phyloP scores from a whole-genome alignment of 2,329 filamentous ascomycete species.

The Alternaria panax region DNA sequence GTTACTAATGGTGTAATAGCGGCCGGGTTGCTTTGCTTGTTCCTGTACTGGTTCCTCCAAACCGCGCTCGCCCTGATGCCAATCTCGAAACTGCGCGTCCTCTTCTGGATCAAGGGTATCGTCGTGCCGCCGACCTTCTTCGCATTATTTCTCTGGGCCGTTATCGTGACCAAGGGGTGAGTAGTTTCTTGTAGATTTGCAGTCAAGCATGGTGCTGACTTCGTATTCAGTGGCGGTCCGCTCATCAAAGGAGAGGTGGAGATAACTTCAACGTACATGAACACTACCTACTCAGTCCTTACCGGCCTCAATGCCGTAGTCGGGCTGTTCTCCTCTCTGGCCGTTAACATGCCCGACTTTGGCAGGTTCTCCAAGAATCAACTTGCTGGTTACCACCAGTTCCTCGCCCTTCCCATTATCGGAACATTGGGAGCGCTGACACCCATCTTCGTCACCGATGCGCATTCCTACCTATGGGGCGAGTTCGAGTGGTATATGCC shows the following conservation, averaged over 20 bases:
- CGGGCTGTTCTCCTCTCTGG: conserved; percentile 54
- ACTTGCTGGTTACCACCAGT: conserved; percentile 54
- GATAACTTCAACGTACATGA: conserved; percentile 52
- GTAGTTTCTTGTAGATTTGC: not conserved
- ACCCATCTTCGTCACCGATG: conserved; percentile 59
- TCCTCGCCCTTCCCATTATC: conserved; percentile 58
- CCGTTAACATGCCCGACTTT: conserved; percentile 59
- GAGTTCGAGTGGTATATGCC: conserved; percentile 59
- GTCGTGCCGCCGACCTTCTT: conserved; percentile 55
- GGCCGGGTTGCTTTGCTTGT: conserved; percentile 58
- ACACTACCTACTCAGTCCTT: conserved; percentile 54
- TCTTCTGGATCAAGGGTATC: conserved; percentile 56
- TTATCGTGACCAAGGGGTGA: conserved; percentile 52
- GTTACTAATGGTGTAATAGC: conserved; percentile 39
- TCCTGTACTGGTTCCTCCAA: conserved; percentile 61
- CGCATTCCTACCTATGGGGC: conserved; percentile 56
- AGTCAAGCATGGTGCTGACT: not conserved
- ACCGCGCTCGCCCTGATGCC: conserved; percentile 54
- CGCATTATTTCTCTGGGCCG: conserved; percentile 55
- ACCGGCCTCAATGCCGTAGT: conserved; percentile 58
- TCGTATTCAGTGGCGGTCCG: conserved; percentile 43
- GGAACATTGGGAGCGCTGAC: conserved; percentile 56
- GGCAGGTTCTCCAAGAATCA: conserved; percentile 54
- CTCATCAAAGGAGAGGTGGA: conserved; percentile 50
- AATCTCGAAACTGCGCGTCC: conserved; percentile 54